Percentiles rank a stretch among this genome's conserved stretches.
phyloP scores from a whole-genome alignment of 352 stramenopile species.

The Globisporangium cylindrosporum region DNA sequence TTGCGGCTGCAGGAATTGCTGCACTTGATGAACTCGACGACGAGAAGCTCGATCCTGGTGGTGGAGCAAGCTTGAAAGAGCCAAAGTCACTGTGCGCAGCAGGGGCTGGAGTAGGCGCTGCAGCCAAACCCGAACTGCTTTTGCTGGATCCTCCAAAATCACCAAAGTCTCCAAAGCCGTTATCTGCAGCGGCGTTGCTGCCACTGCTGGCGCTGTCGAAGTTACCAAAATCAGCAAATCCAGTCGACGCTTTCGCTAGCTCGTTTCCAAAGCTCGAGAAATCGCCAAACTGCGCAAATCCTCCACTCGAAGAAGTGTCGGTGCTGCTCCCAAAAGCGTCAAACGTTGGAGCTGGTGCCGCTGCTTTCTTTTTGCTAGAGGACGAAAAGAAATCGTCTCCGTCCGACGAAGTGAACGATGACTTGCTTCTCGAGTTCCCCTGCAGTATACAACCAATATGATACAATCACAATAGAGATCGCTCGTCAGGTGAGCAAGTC shows the following conservation, averaged over 20 bases:
- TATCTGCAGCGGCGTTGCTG: constrained; percentile 17
- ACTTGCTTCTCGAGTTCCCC: constrained; percentile 45
- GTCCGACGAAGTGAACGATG: constrained; percentile 34
- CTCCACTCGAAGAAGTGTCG: constrained; percentile 21
- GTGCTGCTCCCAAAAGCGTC: constrained; percentile 29
- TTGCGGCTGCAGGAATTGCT: constrained; percentile 10
- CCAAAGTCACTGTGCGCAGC: constrained; percentile 41
- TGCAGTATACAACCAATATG: not conserved
- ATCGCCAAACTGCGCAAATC: constrained; percentile 66
- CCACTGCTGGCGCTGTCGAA: constrained; percentile 34
- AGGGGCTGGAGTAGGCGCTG: constrained; percentile 22
- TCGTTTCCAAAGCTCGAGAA: constrained; percentile 69
- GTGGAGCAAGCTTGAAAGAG: constrained; percentile 72
- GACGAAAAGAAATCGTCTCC: constrained; percentile 51
- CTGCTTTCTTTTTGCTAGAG: constrained; percentile 23
- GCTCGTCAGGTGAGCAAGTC: not conserved
- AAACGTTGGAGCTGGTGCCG: constrained; percentile 27
- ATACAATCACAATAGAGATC: not conserved
- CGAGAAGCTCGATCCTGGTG: constrained; percentile 46
- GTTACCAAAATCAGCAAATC: constrained; percentile 54
- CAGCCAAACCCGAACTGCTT: constrained; percentile 20
- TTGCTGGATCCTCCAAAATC: constrained; percentile 38
- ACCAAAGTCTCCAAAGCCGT: constrained; percentile 50
- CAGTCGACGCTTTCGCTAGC: constrained; percentile 30
- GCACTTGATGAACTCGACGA: constrained; percentile 25